Evolutionary conservation across 129 eudicot species (phyloP).

Genomic region (Ambrosia trifida): DNA sequence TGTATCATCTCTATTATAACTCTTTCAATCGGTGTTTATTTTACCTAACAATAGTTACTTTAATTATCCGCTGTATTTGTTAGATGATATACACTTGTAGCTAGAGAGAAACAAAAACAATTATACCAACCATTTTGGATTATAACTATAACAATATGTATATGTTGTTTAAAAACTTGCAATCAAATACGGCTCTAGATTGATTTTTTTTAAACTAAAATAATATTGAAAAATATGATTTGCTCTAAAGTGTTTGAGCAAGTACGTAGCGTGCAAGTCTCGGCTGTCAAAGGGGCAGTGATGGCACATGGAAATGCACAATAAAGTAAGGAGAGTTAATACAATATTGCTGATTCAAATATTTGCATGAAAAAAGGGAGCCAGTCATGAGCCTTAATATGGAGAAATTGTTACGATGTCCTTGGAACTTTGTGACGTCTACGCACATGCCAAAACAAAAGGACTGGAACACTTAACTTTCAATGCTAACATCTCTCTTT

Average conservation of each 20-base stretch:
- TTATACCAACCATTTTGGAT: no score
- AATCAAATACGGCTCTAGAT: no score
- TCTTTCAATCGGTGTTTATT: neutral
- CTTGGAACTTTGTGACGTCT: conserved; percentile 14
- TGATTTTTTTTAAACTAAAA: no score
- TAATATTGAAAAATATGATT: no score
- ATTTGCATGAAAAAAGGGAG: conserved; percentile 5
- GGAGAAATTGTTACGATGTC: conserved; percentile 1
- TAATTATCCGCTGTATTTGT: no score
- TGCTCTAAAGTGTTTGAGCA: no score
- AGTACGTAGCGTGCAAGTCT: neutral
- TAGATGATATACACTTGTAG: no score
- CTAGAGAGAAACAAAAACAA: no score
- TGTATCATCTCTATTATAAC: neutral
- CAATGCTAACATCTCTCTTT: no score
- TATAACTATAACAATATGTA: no score
- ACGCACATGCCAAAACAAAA: conserved; percentile 28
- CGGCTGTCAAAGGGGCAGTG: neutral
- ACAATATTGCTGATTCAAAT: conserved; percentile 4
- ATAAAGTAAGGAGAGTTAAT: neutral
- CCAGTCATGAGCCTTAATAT: neutral
- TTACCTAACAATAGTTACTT: neutral
- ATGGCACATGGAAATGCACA: conserved; percentile 18
- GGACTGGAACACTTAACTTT: conserved; percentile 10
- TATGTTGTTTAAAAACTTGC: no score